A percentile compares a stretch with the other conserved stretches of the same genome.
phyloP scores from a whole-genome alignment of 177 flowering plant species.

The Vitis hybrid region DNA sequence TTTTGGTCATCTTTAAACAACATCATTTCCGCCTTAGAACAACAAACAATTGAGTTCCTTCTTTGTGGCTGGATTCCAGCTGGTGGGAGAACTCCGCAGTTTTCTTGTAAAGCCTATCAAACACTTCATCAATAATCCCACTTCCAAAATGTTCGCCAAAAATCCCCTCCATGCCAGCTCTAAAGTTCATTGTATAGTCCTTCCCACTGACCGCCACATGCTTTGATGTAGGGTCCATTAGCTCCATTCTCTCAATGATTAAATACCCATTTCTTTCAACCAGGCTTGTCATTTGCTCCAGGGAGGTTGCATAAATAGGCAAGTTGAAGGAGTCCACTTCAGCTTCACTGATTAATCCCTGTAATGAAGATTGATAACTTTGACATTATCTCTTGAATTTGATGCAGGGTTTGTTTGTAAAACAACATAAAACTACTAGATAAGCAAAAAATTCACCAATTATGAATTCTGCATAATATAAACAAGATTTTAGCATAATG shows the following conservation, averaged over 20 bases:
- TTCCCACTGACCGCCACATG: not conserved
- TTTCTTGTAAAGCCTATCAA: not conserved
- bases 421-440: too few relatives aligned
- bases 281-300: not conserved
- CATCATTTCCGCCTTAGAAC: too few relatives aligned
- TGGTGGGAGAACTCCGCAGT: not conserved
- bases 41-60: not conserved
- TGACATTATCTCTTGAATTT: too few relatives aligned
- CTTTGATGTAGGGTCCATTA: not conserved
- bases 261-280: slow-evolving; percentile 16
- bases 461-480: too few relatives aligned
- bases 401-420: too few relatives aligned
- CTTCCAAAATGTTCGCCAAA: not conserved
- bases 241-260: slow-evolving; percentile 11
- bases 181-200: not conserved
- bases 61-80: not conserved
- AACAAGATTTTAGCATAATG: too few relatives aligned
- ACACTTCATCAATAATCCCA: not conserved
- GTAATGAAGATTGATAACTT: not conserved
- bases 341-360: slow-evolving; percentile 17
- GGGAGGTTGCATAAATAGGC: not conserved
- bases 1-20: too few relatives aligned
- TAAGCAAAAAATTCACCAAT: too few relatives aligned
- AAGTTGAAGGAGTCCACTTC: slow-evolving; percentile 3
- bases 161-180: slow-evolving; percentile 6